Evolutionary conservation across 1,284 basidiomycete genomes (phyloP).

Genomic region (Malassezia caprae): DNA sequence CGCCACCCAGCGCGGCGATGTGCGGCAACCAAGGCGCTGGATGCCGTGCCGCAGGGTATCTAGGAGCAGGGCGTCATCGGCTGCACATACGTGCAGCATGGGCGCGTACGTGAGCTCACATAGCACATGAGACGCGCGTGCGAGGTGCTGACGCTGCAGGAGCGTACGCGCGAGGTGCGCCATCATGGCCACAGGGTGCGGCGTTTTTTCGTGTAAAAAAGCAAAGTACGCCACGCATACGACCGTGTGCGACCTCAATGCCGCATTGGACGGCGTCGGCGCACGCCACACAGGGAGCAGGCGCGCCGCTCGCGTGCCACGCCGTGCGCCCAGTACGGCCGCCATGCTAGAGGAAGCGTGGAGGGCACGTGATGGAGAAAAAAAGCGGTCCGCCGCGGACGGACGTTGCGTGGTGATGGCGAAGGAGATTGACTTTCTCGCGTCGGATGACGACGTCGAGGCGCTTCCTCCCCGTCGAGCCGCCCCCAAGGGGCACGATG

Average conservation of each 20-base stretch:
- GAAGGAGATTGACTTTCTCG: slow-evolving; percentile 35
- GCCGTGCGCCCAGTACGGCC: neutral
- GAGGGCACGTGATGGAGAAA: slow-evolving; percentile 3
- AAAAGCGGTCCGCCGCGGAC: neutral
- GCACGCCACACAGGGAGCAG: neutral
- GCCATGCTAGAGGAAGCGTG: neutral
- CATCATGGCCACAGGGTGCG: neutral
- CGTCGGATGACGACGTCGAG: slow-evolving; percentile 28
- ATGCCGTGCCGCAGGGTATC: neutral
- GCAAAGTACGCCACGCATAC: neutral
- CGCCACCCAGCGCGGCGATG: neutral
- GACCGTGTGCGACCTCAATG: neutral
- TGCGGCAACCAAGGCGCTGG: neutral
- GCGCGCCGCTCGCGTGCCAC: neutral
- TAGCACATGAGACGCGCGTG: neutral
- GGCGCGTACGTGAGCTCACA: neutral
- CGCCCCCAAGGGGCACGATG: slow-evolving; percentile 11
- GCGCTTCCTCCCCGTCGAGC: neutral
- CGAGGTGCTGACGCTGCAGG: neutral
- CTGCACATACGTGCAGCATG: neutral
- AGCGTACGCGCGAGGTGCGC: neutral
- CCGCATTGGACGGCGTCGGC: neutral
- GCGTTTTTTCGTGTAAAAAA: neutral
- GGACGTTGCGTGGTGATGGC: slow-evolving; percentile 5
- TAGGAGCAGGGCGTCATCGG: neutral